Evolutionary conservation across 2,329 filamentous ascomycete species (phyloP).

Genomic region (Cryphonectria nitschkei): DNA sequence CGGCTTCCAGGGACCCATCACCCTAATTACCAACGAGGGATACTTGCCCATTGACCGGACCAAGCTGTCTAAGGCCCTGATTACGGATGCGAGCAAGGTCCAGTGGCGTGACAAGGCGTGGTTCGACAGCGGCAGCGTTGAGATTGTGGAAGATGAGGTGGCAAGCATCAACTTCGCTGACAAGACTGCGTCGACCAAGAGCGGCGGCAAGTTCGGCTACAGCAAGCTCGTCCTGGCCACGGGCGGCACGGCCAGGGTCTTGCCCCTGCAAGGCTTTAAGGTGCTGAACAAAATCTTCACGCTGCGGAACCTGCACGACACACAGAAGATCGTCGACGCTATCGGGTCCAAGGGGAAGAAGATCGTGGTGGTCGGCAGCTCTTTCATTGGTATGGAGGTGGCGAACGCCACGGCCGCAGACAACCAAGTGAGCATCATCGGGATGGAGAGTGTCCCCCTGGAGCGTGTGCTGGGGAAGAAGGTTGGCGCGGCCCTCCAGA

Average conservation of each 20-base stretch:
- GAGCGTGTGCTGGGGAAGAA: constrained; percentile 83
- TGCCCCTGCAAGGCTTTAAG: constrained; percentile 86
- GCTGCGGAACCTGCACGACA: constrained; percentile 76
- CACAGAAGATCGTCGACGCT: constrained; percentile 75
- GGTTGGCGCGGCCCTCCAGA: constrained; percentile 81
- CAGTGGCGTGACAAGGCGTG: constrained; percentile 77
- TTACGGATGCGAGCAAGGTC: constrained; percentile 79
- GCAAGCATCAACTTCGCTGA: constrained; percentile 74
- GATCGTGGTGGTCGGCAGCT: constrained; percentile 87
- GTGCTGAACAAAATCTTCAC: constrained; percentile 86
- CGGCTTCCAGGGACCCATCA: constrained; percentile 79
- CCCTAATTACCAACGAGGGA: constrained; percentile 81
- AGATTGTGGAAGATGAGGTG: constrained; percentile 67
- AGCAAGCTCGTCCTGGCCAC: constrained; percentile 90
- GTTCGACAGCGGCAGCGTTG: constrained; percentile 67
- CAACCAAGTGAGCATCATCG: constrained; percentile 84
- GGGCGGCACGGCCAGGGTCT: constrained; percentile 73
- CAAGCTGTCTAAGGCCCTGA: constrained; percentile 91
- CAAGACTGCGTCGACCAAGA: constrained; percentile 76
- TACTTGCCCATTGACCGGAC: constrained; percentile 90
- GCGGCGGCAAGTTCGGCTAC: constrained; percentile 73
- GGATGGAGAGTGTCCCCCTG: constrained; percentile 84
- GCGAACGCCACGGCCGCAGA: constrained; percentile 79
- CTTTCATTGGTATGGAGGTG: constrained; percentile 98
- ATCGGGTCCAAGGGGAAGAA: constrained; percentile 88